phyloP scores from a whole-genome alignment of 768 basidiomycete genomes.

The Polyporus arcularius region DNA sequence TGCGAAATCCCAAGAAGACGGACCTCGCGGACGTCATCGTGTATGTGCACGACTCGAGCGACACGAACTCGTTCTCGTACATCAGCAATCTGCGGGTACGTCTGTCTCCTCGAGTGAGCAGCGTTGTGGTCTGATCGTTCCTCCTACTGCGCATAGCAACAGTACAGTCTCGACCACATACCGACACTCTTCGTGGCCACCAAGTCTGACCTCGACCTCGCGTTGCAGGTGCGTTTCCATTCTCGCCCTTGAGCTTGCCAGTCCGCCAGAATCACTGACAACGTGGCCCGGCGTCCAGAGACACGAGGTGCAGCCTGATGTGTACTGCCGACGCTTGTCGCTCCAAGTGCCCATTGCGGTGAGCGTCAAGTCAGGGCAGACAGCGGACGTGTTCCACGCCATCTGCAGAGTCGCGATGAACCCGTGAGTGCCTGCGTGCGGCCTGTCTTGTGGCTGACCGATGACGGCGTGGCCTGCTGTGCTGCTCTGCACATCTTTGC shows the following conservation, averaged over 20 bases:
- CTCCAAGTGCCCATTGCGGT: slow-evolving; percentile 96
- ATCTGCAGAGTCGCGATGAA: slow-evolving; percentile 84
- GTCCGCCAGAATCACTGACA: slow-evolving; percentile 1
- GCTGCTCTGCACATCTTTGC: slow-evolving; percentile 1
- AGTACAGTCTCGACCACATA: slow-evolving; percentile 93
- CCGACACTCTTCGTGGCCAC: slow-evolving; percentile 98
- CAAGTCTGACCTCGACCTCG: slow-evolving; percentile 96
- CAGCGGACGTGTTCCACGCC: slow-evolving; percentile 84
- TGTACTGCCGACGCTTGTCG: slow-evolving; percentile 86
- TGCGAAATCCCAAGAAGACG: slow-evolving; percentile 87
- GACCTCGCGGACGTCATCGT: slow-evolving; percentile 93
- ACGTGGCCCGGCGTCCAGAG: slow-evolving; percentile 48
- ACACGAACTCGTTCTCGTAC: slow-evolving; percentile 98
- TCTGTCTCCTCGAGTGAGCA: slow-evolving; percentile 12
- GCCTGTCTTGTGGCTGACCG: not conserved
- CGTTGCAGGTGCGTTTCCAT: slow-evolving; percentile 69
- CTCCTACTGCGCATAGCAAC: slow-evolving; percentile 64
- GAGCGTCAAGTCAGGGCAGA: slow-evolving; percentile 83
- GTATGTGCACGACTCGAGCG: slow-evolving; percentile 96
- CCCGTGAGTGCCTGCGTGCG: slow-evolving; percentile 49
- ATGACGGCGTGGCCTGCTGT: slow-evolving; percentile 9
- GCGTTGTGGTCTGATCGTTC: slow-evolving; percentile 18
- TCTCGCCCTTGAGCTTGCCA: not conserved
- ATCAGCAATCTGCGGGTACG: slow-evolving; percentile 92
- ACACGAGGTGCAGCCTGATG: slow-evolving; percentile 98